A percentile compares a stretch with the other conserved stretches of the same genome.
These are phyloP conservation scores for Verticillium nubilum DNA, from an alignment of 2,329 filamentous ascomycete species.

Conservation along the genomic window DNA sequence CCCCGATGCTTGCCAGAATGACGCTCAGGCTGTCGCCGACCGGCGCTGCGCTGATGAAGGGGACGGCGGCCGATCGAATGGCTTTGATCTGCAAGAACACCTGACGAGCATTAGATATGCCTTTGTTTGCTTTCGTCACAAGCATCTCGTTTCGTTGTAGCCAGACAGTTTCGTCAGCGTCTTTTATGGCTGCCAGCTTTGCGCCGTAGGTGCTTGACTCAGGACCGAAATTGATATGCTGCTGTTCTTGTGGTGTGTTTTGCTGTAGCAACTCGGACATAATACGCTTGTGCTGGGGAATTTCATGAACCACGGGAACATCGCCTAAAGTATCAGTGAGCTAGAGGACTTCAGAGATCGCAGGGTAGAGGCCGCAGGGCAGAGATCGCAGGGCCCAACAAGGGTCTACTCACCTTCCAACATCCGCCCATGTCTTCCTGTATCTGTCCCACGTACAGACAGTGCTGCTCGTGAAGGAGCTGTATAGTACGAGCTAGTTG, in stretches of 20 bases:
- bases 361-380: too few relatives aligned
- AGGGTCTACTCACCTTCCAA: too few relatives aligned
- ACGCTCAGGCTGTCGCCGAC: slow-evolving; percentile 12
- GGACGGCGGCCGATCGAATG: slow-evolving; percentile 12
- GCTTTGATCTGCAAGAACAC: slow-evolving; percentile 16
- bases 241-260: neutral
- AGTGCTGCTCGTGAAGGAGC: neutral
- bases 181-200: neutral
- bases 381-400: too few relatives aligned
- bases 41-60: slow-evolving; percentile 15
- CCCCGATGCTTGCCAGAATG: slow-evolving; percentile 18
- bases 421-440: too few relatives aligned
- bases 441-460: too few relatives aligned
- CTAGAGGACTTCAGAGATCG: too few relatives aligned
- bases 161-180: neutral
- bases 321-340: too few relatives aligned
- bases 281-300: neutral
- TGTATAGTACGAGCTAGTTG: neutral
- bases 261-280: neutral
- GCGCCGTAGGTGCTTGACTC: neutral
- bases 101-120: slow-evolving; percentile 9
- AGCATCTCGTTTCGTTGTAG: neutral
- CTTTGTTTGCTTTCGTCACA: slow-evolving; percentile 1
- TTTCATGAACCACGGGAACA: too few relatives aligned
- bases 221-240: neutral